Conservation (phyloP, 306 rosid genomes). For the Prosopis cineraria region DNA sequence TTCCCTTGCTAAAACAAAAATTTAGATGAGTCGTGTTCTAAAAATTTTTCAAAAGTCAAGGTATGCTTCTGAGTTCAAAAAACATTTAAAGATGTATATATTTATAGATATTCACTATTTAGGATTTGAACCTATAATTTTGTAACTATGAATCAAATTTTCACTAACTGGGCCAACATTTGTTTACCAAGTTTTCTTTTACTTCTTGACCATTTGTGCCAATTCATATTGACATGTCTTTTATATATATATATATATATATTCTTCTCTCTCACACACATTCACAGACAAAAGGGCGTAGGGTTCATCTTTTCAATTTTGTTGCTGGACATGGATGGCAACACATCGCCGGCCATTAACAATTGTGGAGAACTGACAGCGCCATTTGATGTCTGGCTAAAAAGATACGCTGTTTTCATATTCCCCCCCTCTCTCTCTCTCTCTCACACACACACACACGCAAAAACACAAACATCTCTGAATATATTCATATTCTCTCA, state of each 20-base stretch:
- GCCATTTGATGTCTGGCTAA: conserved; percentile 42
- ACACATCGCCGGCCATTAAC: conserved; percentile 42
- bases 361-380: conserved; percentile 71
- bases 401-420: conserved; percentile 37
- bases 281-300: neutral
- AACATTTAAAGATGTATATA: no score
- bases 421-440: neutral
- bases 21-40: no score
- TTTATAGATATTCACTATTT: no score
- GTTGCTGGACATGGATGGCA: conserved; percentile 51
- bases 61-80: no score
- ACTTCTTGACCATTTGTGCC: neutral
- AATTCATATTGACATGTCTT: neutral
- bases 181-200: no score
- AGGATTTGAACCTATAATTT: no score
- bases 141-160: no score
- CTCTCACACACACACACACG: neutral
- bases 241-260: no score
- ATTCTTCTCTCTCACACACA: neutral
- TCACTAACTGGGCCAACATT: no score
- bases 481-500: neutral
- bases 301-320: conserved; percentile 35
- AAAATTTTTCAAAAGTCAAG: no score
- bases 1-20: no score
- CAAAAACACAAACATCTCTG: neutral